These are phyloP conservation scores for Phaeophleospora eucalypticola DNA, from an alignment of 2,329 filamentous ascomycete species.

Conservation along the genomic window DNA sequence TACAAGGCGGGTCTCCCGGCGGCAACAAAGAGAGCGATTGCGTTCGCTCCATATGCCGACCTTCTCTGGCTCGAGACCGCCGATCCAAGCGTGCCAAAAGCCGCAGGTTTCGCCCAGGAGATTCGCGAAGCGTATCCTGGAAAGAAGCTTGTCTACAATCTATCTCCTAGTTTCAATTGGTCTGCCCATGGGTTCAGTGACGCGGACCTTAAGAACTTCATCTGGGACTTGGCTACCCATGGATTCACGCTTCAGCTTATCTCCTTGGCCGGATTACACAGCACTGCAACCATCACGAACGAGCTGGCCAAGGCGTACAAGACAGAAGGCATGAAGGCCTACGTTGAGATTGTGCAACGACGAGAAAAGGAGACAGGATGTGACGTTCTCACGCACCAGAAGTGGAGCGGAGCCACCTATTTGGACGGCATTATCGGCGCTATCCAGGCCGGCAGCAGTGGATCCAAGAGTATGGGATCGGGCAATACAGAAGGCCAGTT, in stretches of 20 bases:
- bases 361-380: conserved; percentile 86
- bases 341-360: conserved; percentile 88
- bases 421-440: conserved; percentile 86
- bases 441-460: conserved; percentile 86
- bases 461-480: conserved; percentile 89
- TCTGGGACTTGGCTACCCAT: conserved; percentile 92
- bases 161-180: conserved; percentile 98
- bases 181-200: conserved; percentile 89
- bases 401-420: conserved; percentile 71
- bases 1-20: conserved; percentile 78
- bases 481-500: conserved; percentile 74
- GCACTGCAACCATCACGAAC: conserved; percentile 59
- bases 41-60: conserved; percentile 88
- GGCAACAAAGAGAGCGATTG: conserved; percentile 87
- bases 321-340: conserved; percentile 90
- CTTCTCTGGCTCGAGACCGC: conserved; percentile 97
- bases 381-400: conserved; percentile 93
- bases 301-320: conserved; percentile 82
- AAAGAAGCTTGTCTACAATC: conserved; percentile 94
- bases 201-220: conserved; percentile 78
- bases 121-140: conserved; percentile 67
- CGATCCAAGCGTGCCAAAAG: conserved; percentile 76
- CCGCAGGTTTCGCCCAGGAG: conserved; percentile 67
- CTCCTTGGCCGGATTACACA: conserved; percentile 61
- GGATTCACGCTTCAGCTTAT: conserved; percentile 67